Evolutionary conservation across 1,139 yeast genomes (phyloP).

Genomic region (Debaryomycetaceae sp.): DNA sequence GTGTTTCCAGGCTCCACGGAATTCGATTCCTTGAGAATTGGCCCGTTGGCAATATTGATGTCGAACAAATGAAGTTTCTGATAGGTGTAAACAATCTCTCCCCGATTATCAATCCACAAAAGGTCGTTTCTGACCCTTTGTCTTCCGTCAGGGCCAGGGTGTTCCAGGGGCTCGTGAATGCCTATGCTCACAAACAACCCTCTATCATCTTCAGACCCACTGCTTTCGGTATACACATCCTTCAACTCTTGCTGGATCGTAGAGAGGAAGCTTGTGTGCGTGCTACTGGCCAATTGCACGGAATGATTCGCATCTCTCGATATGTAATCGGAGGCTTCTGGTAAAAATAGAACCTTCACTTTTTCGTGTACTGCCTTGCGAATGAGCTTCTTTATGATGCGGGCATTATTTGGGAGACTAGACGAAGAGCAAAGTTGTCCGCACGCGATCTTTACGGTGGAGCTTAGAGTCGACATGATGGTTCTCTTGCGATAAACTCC

Average conservation of each 20-base stretch:
- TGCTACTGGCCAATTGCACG: conserved; percentile 49
- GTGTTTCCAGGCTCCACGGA: conserved; percentile 77
- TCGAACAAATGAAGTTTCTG: conserved; percentile 89
- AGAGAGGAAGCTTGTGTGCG: conserved; percentile 48
- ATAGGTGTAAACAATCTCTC: conserved; percentile 63
- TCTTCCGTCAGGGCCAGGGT: conserved; percentile 8
- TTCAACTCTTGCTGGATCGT: conserved; percentile 49
- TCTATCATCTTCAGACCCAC: conserved; percentile 7
- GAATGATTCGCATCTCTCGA: conserved; percentile 70
- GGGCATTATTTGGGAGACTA: conserved; percentile 55
- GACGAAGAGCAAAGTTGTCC: conserved; percentile 85
- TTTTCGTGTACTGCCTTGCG: conserved; percentile 56
- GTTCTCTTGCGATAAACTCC: too few species aligned
- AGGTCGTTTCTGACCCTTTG: conserved; percentile 65
- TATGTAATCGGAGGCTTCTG: conserved; percentile 91
- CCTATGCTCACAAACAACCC: conserved; percentile 53
- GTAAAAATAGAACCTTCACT: conserved; percentile 71
- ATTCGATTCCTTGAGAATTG: conserved; percentile 67
- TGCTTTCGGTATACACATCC: conserved; percentile 6
- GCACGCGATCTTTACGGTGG: conserved; percentile 54
- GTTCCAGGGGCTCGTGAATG: conserved; percentile 67
- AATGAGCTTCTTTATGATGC: conserved; percentile 54
- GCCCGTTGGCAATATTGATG: conserved; percentile 75
- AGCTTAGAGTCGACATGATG: background rate
- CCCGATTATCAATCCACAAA: conserved; percentile 64